Evolutionary conservation across 257 asterid genomes (phyloP), one percentile per base, ranked within the genome.

Genomic region (Henckelia pumila): DNA sequence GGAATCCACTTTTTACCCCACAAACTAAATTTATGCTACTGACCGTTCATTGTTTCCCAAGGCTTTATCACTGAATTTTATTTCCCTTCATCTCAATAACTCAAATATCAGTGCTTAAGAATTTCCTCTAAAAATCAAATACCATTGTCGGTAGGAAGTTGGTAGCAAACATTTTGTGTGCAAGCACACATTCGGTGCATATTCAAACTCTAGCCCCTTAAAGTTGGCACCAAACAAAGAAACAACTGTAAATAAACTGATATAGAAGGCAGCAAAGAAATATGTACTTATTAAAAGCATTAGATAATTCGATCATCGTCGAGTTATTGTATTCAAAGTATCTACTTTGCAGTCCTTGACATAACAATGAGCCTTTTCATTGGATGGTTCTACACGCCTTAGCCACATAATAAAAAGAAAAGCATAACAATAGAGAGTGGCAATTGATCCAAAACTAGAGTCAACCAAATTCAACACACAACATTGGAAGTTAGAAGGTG

Each of bases 121-220:
- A 14, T 16, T 16, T 5, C 50, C 20, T 14, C 53, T 44, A 11
- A 37, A 44, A 44, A 44, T 4, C 53, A 47, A 14, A 47, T 47
- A 47, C 20, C 55, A 17, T 14, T 1, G 20, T 47, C 8, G 21
- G 20, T 17, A 6, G 55, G 55, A 4, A 44, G 53, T n/a, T 16
- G 5, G 17, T 47, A 11, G n/a, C n/a, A 11, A 40, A 40, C 14
- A 14, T 40, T 35, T 10, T 1, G 29, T 10, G 50, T 4, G 1
- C 50, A 29, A 16, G 26, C 35, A 13, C 66, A 21, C 2, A 59
- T 24, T 24, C 20, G 3, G 10, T 73, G 21, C 32, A 50, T 35
- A 67, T 50, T 22, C 24, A 67, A 59, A 50, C 23, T 66, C 33
- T 11, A 67, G 64, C 11, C 44, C 26, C 58, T 30, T 17, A 29